phyloP scores from a whole-genome alignment of 306 rosid genomes.

The Fragaria iinumae region DNA sequence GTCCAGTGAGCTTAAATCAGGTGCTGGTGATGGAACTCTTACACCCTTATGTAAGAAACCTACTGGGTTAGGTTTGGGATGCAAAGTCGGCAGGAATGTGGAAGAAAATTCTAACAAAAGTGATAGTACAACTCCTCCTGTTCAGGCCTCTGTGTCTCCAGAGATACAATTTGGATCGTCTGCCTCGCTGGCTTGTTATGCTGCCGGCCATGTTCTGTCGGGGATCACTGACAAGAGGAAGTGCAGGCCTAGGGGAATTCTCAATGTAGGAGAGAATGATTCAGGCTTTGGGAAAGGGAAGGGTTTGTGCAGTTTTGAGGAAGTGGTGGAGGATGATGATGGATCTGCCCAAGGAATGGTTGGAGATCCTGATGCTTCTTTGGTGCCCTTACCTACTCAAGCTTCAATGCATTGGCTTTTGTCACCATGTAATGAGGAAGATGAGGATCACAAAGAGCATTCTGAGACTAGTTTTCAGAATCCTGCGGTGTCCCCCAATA shows the following conservation, averaged over 20 bases:
- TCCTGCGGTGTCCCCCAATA: slow-evolving; percentile 25
- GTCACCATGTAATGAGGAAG: slow-evolving; percentile 55
- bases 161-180: slow-evolving; percentile 69
- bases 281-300: slow-evolving; percentile 36
- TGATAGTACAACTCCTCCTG: slow-evolving; percentile 59
- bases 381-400: slow-evolving; percentile 64
- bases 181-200: slow-evolving; percentile 69
- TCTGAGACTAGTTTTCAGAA: slow-evolving; percentile 31
- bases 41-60: slow-evolving; percentile 50
- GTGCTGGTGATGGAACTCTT: slow-evolving; percentile 27
- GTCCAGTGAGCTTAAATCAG: slow-evolving; percentile 28
- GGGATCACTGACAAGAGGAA: slow-evolving; percentile 82
- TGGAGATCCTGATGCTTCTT: slow-evolving; percentile 31
- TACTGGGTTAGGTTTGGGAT: slow-evolving; percentile 29
- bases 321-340: slow-evolving; percentile 23
- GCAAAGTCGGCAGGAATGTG: slow-evolving; percentile 24
- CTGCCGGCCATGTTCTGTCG: slow-evolving; percentile 74
- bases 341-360: slow-evolving; percentile 17
- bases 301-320: slow-evolving; percentile 39
- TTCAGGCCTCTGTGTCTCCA: slow-evolving; percentile 72
- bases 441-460: slow-evolving; percentile 34
- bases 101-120: slow-evolving; percentile 36
- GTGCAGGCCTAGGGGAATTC: slow-evolving; percentile 82
- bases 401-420: slow-evolving; percentile 80
- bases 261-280: slow-evolving; percentile 49